Evolutionary conservation across 371 early-diverging fungal genomes (phyloP).

Genomic region (Apophysomyces sp.): DNA sequence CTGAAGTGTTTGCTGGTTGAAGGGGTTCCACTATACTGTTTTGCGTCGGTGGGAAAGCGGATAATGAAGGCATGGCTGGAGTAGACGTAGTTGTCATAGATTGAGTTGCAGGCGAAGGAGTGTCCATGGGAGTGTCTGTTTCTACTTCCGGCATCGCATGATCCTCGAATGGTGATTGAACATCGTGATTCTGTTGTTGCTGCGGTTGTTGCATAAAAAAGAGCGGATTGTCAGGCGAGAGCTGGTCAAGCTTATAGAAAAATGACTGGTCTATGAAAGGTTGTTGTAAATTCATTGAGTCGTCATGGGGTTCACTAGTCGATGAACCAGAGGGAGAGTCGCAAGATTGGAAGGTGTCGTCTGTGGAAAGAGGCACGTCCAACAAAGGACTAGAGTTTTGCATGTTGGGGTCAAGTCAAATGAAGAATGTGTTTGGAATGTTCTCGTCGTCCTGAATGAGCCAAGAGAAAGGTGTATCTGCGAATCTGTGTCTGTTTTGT

Average conservation of each 20-base stretch:
- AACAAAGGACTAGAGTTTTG: constrained; percentile 16
- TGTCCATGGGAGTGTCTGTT: constrained; percentile 9
- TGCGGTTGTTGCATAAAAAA: constrained; percentile 35
- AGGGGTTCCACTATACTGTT: constrained; percentile 10
- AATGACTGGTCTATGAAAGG: constrained; percentile 35
- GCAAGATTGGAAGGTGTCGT: constrained; percentile 15
- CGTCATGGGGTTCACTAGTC: constrained; percentile 25
- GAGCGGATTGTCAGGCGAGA: constrained; percentile 30
- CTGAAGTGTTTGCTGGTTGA: constrained; percentile 10
- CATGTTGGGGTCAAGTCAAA: constrained; percentile 7
- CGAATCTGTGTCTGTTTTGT: constrained; percentile 1
- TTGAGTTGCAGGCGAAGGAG: constrained; percentile 2
- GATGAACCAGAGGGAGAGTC: constrained; percentile 20
- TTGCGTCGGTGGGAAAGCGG: constrained; percentile 3
- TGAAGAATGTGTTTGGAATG: not conserved
- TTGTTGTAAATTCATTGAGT: constrained; percentile 23
- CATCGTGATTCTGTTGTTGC: constrained; percentile 4
- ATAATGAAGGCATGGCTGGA: not conserved
- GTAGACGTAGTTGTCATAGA: not conserved
- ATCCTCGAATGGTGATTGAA: constrained; percentile 6
- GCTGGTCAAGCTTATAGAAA: constrained; percentile 39
- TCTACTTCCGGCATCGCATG: not conserved
- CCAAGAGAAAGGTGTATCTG: constrained; percentile 2
- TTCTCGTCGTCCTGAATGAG: constrained; percentile 3
- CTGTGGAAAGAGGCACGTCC: constrained; percentile 12